Percentiles rank a stretch among this genome's conserved stretches.
phyloP scores from a whole-genome alignment of 2,329 filamentous ascomycete species.

The Mollisia scopiformis region DNA sequence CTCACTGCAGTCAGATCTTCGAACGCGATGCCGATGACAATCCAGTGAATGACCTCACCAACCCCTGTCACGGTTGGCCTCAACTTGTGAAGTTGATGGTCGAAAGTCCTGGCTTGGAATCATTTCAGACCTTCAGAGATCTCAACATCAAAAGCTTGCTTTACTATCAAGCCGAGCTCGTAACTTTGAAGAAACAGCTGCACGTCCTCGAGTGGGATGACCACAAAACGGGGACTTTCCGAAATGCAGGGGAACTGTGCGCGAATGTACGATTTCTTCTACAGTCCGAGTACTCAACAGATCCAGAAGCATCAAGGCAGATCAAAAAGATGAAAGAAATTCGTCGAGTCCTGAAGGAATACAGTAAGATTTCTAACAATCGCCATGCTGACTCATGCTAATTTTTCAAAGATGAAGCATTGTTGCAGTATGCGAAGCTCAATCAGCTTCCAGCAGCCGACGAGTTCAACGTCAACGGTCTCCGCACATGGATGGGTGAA shows the following conservation, averaged over 20 bases:
- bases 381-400: not conserved
- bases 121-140: constrained; percentile 20
- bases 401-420: constrained; percentile 15
- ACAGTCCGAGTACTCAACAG: not conserved
- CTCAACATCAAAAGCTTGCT: constrained; percentile 25
- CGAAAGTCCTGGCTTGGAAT: constrained; percentile 14
- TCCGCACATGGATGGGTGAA: not conserved
- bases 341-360: constrained; percentile 18
- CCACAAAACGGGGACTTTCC: not conserved
- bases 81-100: constrained; percentile 8
- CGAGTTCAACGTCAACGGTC: constrained; percentile 13
- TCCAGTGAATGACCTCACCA: not conserved
- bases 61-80: constrained; percentile 14
- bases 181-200: constrained; percentile 4
- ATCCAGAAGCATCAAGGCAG: not conserved
- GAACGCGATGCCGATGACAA: too few relatives aligned
- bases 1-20: too few relatives aligned
- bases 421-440: constrained; percentile 19
- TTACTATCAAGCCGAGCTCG: constrained; percentile 25
- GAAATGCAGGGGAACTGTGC: not conserved
- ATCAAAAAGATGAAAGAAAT: constrained; percentile 16
- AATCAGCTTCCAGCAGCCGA: constrained; percentile 16
- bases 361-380: constrained; percentile 15
- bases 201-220: constrained; percentile 20
- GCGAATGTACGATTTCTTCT: not conserved